Evolutionary conservation across 441 rosid species (phyloP).

Genomic region (Pelargonium australe): DNA sequence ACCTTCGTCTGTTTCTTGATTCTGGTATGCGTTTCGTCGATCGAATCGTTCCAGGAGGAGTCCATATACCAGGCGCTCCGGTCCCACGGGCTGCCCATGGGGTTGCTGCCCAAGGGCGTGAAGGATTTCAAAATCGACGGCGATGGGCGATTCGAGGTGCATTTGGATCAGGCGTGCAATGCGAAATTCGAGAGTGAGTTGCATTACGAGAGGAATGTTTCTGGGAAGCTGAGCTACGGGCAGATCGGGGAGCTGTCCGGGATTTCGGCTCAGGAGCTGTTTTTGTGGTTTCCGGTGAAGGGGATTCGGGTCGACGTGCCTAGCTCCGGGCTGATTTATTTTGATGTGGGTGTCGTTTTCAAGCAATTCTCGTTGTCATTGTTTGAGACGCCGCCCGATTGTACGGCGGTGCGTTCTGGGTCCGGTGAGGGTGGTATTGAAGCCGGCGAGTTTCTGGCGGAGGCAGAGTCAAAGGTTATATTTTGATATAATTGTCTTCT

Average conservation of each 20-base stretch:
- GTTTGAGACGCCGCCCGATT: slow-evolving; percentile 76
- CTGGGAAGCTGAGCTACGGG: slow-evolving; percentile 49
- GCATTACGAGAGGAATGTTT: slow-evolving; percentile 70
- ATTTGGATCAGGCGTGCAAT: slow-evolving; percentile 66
- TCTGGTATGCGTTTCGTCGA: neutral
- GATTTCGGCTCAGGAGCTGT: slow-evolving; percentile 67
- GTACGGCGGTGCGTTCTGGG: slow-evolving; percentile 33
- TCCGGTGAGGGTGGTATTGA: slow-evolving; percentile 18
- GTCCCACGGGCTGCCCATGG: slow-evolving; percentile 65
- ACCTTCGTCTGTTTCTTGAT: neutral
- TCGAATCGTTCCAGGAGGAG: slow-evolving; percentile 19
- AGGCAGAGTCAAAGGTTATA: slow-evolving; percentile 34
- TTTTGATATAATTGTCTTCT: slow-evolving; percentile 3
- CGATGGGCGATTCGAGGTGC: slow-evolving; percentile 59
- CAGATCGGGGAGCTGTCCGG: slow-evolving; percentile 61
- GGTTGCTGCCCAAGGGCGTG: slow-evolving; percentile 79
- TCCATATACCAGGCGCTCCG: slow-evolving; percentile 57
- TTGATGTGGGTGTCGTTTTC: slow-evolving; percentile 76
- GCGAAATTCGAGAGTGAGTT: slow-evolving; percentile 84
- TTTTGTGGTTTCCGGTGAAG: slow-evolving; percentile 84
- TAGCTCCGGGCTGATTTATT: slow-evolving; percentile 81
- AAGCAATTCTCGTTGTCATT: slow-evolving; percentile 79
- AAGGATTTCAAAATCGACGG: slow-evolving; percentile 39
- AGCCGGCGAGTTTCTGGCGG: slow-evolving; percentile 12
- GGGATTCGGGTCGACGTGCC: slow-evolving; percentile 79